Evolutionary conservation across 495 filamentous ascomycete genomes (phyloP).

Genomic region (Darksidea phi): DNA sequence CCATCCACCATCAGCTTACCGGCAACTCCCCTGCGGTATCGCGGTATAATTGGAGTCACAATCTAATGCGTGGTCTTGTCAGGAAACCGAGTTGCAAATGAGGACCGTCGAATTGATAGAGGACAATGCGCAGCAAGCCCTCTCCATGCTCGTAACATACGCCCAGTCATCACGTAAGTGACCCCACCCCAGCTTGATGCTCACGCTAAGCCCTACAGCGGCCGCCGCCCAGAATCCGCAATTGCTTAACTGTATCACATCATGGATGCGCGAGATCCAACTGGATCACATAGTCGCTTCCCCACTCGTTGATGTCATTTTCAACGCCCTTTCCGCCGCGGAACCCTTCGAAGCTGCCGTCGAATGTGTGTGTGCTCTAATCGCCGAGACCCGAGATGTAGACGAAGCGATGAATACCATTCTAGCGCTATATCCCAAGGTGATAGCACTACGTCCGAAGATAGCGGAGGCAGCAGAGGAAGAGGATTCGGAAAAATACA

Average conservation of each 20-base stretch:
- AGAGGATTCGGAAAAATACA: conserved; percentile 85
- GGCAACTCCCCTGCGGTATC: conserved; percentile 47
- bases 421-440: conserved; percentile 75
- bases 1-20: conserved; percentile 49
- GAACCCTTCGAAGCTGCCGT: conserved; percentile 83
- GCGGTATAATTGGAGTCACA: conserved; percentile 41
- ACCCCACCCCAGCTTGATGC: neutral
- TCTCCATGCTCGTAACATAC: conserved; percentile 82
- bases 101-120: conserved; percentile 85
- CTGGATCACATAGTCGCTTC: conserved; percentile 80
- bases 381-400: conserved; percentile 89
- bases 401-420: conserved; percentile 82
- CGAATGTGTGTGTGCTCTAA: conserved; percentile 87
- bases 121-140: conserved; percentile 83
- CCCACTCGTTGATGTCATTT: conserved; percentile 74
- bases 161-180: conserved; percentile 81
- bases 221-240: conserved; percentile 83
- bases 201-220: conserved; percentile 17
- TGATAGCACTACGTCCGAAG: conserved; percentile 75
- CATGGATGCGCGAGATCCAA: conserved; percentile 91
- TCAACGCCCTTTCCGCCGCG: conserved; percentile 72
- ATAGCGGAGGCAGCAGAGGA: conserved; percentile 71
- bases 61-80: conserved; percentile 50
- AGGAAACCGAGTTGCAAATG: conserved; percentile 87
- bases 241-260: conserved; percentile 90